These are phyloP conservation scores for Alloteropsis semialata DNA, from an alignment of 176 grass and related monocot genomes.

Conservation along the genomic window DNA sequence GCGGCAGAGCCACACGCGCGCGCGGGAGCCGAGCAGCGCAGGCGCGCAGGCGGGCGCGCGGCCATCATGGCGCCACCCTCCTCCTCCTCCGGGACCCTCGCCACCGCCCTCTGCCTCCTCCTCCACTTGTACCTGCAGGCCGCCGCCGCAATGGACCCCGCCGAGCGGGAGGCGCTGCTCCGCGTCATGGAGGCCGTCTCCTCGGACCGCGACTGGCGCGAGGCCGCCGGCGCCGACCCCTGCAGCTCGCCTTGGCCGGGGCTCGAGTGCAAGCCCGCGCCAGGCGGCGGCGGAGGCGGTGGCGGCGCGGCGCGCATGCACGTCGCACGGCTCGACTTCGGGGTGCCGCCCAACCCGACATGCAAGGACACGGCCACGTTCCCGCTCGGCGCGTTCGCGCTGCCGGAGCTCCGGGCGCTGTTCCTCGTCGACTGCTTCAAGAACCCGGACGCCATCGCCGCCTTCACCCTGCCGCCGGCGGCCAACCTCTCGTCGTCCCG, in stretches of 20 bases:
- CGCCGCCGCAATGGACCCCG: conserved; percentile 48
- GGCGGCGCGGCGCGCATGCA: conserved; percentile 25
- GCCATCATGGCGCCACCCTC: not conserved
- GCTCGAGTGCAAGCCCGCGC: conserved; percentile 71
- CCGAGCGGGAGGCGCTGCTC: conserved; percentile 68
- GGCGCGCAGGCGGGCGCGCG: not conserved
- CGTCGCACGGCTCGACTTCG: conserved; percentile 88
- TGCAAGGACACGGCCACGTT: conserved; percentile 63
- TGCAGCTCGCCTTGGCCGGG: conserved; percentile 82
- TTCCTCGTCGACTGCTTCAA: conserved; percentile 91
- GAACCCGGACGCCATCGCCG: conserved; percentile 23
- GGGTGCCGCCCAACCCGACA: conserved; percentile 57
- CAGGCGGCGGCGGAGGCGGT: not conserved
- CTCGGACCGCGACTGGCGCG: conserved; percentile 84
- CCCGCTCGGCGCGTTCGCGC: conserved; percentile 50
- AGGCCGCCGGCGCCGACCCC: conserved; percentile 57
- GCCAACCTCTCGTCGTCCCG: conserved; percentile 47
- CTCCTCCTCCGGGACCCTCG: not conserved
- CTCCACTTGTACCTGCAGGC: conserved; percentile 11
- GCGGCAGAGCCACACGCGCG: not conserved
- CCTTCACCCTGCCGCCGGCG: conserved; percentile 47
- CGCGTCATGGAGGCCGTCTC: conserved; percentile 88
- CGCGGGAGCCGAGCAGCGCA: not conserved
- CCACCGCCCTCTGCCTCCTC: not conserved
- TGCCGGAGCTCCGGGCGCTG: conserved; percentile 62